These are phyloP conservation scores for Emmonsia crescens DNA, from an alignment of 2,329 filamentous ascomycete genomes.

Conservation along the genomic window DNA sequence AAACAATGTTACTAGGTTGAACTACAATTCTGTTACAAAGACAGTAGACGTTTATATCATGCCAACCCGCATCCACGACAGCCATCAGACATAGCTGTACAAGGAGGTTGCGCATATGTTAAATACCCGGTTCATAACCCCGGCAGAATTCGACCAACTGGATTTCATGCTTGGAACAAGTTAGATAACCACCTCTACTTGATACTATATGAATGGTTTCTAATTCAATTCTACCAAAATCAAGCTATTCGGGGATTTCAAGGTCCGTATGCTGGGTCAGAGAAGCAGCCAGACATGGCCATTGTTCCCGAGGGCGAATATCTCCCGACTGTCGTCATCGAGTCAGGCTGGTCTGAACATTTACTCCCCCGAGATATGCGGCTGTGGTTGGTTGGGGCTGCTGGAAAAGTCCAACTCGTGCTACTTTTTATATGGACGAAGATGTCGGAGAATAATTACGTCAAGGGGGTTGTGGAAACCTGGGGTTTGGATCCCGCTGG, in stretches of 20 bases:
- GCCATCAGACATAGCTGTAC: conserved; percentile 4
- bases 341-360: conserved; percentile 9
- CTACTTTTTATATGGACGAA: conserved; percentile 8
- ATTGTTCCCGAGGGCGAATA: not conserved
- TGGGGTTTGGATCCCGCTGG: conserved; percentile 6
- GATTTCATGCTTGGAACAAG: not conserved
- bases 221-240: conserved; percentile 1
- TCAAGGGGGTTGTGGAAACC: not conserved
- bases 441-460: not conserved
- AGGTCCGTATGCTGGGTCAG: conserved; percentile 2
- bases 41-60: conserved; percentile 4
- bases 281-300: conserved; percentile 7
- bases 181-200: not conserved
- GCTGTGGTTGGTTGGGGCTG: conserved; percentile 8
- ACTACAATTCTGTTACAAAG: conserved; percentile 6
- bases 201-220: not conserved
- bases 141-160: not conserved
- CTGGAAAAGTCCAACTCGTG: conserved; percentile 5
- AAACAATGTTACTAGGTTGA: not conserved
- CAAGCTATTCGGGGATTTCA: conserved; percentile 1
- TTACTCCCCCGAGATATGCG: conserved; percentile 10
- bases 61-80: conserved; percentile 4
- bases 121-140: conserved; percentile 2
- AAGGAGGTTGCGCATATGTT: conserved; percentile 1
- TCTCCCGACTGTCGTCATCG: conserved; percentile 8